Evolutionary conservation across 495 filamentous ascomycete species (phyloP).

Genomic region (Jackrogersella multiformis): DNA sequence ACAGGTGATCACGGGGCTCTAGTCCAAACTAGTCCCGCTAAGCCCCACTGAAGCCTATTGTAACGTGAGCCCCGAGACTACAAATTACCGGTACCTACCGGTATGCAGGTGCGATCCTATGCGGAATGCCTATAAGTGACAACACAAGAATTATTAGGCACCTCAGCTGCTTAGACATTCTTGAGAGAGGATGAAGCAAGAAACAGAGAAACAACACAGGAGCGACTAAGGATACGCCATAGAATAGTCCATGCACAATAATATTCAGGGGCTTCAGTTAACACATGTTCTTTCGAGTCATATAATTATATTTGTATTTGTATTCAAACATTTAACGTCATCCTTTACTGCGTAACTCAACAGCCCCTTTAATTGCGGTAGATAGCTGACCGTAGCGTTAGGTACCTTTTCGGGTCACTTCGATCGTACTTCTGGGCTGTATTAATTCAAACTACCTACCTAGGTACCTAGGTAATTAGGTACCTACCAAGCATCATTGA

Average conservation of each 20-base stretch:
- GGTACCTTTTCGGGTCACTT: too few species aligned
- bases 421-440: too few species aligned
- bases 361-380: too few species aligned
- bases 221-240: not conserved
- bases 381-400: too few species aligned
- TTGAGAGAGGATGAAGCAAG: too few species aligned
- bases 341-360: too few species aligned
- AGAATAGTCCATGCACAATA: not conserved
- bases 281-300: not conserved
- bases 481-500: too few species aligned
- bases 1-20: not conserved
- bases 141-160: not conserved
- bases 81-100: not conserved
- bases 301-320: too few species aligned
- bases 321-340: too few species aligned
- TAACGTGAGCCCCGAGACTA: not conserved
- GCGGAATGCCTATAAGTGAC: not conserved
- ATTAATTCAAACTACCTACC: too few species aligned
- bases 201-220: not conserved
- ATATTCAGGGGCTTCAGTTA: not conserved
- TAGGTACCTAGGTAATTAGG: too few species aligned
- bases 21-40: not conserved
- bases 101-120: not conserved
- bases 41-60: slow-evolving; percentile 5
- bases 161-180: not conserved